A percentile compares a stretch with the other conserved stretches of the same genome.
phyloP scores from a whole-genome alignment of 179 eudicot species.

The Spinacia oleracea region DNA sequence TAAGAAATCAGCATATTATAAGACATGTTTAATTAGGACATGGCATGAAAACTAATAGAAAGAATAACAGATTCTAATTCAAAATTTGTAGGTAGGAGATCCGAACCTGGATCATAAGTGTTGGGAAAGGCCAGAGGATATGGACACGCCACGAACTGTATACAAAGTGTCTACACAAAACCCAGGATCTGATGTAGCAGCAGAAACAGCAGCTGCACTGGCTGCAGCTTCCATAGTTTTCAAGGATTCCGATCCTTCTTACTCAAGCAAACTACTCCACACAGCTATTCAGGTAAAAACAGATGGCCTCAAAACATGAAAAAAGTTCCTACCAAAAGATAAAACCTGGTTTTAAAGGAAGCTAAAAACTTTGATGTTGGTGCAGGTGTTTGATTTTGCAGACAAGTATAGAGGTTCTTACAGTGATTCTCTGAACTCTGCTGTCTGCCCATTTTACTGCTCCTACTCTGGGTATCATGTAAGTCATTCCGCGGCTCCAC shows the following conservation, averaged over 20 bases:
- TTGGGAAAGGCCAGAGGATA: constrained; percentile 96
- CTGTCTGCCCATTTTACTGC: constrained; percentile 87
- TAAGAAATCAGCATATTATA: not conserved
- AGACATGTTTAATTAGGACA: not conserved
- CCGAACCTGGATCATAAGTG: constrained; percentile 73
- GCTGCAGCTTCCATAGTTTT: constrained; percentile 90
- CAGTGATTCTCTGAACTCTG: constrained; percentile 69
- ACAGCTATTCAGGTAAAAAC: constrained; percentile 52
- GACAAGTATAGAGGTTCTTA: constrained; percentile 78
- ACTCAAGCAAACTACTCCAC: constrained; percentile 56
- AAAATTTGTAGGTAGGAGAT: constrained; percentile 61
- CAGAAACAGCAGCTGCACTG: constrained; percentile 85
- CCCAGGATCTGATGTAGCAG: constrained; percentile 93
- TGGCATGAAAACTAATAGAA: not conserved
- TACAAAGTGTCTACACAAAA: constrained; percentile 62
- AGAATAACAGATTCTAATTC: not conserved
- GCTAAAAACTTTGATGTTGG: not conserved
- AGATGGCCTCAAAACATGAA: not conserved
- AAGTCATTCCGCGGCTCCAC: constrained; percentile 25
- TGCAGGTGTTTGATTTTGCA: constrained; percentile 80
- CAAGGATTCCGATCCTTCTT: constrained; percentile 69
- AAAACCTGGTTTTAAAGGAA: not conserved
- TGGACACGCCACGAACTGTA: constrained; percentile 81
- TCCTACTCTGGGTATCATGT: constrained; percentile 86
- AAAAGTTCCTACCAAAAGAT: not conserved